phyloP scores from a whole-genome alignment of 331 rosid genomes.

The Rosa hybrid region DNA sequence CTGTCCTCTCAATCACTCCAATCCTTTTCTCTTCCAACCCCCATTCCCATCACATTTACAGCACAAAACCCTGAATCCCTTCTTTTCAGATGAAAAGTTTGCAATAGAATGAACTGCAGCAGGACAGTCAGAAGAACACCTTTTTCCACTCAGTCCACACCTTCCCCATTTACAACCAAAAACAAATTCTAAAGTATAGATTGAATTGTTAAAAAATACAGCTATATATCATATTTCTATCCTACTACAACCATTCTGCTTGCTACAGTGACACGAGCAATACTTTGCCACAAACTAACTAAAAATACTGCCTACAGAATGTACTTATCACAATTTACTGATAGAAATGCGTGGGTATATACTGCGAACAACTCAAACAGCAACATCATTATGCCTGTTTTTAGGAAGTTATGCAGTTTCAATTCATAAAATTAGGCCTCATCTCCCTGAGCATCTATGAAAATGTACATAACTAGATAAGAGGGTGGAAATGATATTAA shows the following conservation, averaged over 20 bases:
- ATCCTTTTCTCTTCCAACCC: not conserved
- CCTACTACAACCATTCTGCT: not conserved
- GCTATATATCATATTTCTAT: not conserved
- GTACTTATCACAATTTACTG: not conserved
- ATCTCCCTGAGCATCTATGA: not conserved
- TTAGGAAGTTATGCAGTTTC: conserved; percentile 4
- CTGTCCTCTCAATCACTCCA: not conserved
- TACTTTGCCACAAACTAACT: not conserved
- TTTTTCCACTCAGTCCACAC: not conserved
- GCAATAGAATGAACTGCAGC: not conserved
- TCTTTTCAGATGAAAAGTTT: not conserved
- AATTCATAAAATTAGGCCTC: not conserved
- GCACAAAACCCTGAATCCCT: not conserved
- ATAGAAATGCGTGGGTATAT: not conserved
- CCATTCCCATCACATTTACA: not conserved
- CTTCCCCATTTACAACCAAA: not conserved
- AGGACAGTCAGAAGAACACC: not conserved
- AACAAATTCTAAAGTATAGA: not conserved
- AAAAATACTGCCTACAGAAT: not conserved
- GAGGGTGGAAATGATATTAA: not conserved
- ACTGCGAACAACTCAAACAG: not conserved
- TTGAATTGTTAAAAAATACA: not conserved
- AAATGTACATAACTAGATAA: not conserved
- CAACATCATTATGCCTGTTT: not conserved
- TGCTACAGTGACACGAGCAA: not conserved